Conservation (phyloP, 345 rosid species). For the Litchi chinensis region DNA sequence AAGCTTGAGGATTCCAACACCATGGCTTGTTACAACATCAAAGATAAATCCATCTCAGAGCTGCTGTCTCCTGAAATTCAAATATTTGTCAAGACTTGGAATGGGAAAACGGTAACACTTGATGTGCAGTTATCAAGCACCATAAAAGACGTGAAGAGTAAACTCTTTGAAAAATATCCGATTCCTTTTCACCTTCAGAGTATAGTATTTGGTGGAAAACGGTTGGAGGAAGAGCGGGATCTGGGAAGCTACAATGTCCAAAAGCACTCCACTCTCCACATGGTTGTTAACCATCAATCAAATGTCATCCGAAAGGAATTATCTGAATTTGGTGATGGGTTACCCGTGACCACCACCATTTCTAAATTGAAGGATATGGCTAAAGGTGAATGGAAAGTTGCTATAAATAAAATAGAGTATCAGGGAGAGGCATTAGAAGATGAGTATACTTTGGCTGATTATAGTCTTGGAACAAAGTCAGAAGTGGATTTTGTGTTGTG, state of each 20-base stretch:
- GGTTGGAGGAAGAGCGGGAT: slow-evolving; percentile 15
- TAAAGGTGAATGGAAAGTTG: too few species aligned
- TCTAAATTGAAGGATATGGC: too few species aligned
- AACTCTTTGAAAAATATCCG: slow-evolving; percentile 23
- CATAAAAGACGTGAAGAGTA: slow-evolving; percentile 22
- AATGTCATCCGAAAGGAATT: too few species aligned
- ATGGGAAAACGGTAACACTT: slow-evolving; percentile 38
- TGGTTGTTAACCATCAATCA: too few species aligned
- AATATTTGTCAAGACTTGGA: slow-evolving; percentile 38
- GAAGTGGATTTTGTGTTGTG: too few species aligned
- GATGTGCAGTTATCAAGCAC: slow-evolving; percentile 26
- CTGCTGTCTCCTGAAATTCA: slow-evolving; percentile 21
- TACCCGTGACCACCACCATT: too few species aligned
- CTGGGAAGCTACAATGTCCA: slow-evolving; percentile 35
- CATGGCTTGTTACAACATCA: slow-evolving; percentile 21
- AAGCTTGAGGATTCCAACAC: slow-evolving; percentile 12
- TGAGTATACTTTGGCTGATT: too few species aligned
- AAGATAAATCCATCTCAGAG: slow-evolving; percentile 31
- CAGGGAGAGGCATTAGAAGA: too few species aligned
- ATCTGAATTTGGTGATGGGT: too few species aligned
- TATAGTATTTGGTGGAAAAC: slow-evolving; percentile 31
- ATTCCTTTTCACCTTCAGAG: slow-evolving; percentile 11
- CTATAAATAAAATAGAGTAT: too few species aligned
- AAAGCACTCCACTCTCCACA: slow-evolving; percentile 18
- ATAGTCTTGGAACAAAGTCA: too few species aligned